These are phyloP conservation scores for Pythium diclinum DNA, from an alignment of 352 stramenopile species.

Conservation along the genomic window DNA sequence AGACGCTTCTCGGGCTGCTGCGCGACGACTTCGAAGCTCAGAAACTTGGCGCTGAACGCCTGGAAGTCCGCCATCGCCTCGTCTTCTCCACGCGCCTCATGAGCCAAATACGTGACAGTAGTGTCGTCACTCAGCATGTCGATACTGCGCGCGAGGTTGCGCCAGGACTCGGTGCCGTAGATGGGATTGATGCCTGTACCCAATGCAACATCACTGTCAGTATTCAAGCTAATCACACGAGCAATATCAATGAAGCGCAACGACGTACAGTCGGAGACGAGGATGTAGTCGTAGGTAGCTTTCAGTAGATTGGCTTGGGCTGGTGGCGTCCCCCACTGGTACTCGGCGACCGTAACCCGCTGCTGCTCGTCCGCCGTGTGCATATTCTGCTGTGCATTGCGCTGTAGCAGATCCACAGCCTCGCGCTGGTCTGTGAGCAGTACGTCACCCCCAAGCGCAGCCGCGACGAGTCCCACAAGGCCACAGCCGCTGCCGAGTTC, in stretches of 20 bases:
- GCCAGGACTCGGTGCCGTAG: constrained; percentile 77
- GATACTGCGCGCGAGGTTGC: constrained; percentile 71
- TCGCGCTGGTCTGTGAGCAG: constrained; percentile 72
- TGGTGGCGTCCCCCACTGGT: constrained; percentile 49
- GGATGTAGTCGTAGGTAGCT: constrained; percentile 50
- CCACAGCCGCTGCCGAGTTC: constrained; percentile 80
- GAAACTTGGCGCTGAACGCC: constrained; percentile 33
- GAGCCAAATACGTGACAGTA: constrained; percentile 66
- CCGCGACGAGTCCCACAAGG: constrained; percentile 65
- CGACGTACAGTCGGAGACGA: constrained; percentile 77
- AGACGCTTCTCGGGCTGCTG: constrained; percentile 35
- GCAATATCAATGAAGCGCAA: not conserved
- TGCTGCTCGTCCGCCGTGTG: constrained; percentile 31
- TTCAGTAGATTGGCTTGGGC: constrained; percentile 25
- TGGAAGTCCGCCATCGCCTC: constrained; percentile 72
- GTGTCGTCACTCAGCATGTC: constrained; percentile 41
- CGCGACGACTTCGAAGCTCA: constrained; percentile 44
- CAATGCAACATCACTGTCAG: not conserved
- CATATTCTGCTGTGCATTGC: constrained; percentile 57
- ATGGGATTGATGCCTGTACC: constrained; percentile 74
- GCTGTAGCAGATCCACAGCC: constrained; percentile 59
- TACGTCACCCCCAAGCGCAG: constrained; percentile 57
- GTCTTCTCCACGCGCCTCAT: constrained; percentile 72
- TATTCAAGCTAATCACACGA: not conserved
- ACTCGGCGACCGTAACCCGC: constrained; percentile 50